phyloP scores from a whole-genome alignment of 192 early-diverging fungal genomes.

The Haplosporangium gracile region DNA sequence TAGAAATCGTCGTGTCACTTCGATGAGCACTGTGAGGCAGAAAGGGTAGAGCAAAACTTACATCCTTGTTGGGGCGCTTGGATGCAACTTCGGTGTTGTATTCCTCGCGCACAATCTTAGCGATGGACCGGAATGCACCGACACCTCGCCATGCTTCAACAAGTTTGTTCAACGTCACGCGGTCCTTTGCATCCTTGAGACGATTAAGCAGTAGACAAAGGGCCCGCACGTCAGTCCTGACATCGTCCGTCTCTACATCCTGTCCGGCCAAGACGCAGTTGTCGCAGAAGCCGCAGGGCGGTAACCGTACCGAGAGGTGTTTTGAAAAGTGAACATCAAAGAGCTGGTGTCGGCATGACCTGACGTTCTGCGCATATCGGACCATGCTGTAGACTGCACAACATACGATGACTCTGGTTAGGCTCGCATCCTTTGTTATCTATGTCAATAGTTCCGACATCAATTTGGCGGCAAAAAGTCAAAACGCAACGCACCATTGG shows the following conservation, averaged over 20 bases:
- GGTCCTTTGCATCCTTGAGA: conserved; percentile 47
- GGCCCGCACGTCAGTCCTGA: conserved; percentile 56
- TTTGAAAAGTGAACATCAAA: conserved; percentile 70
- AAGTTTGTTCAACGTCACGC: conserved; percentile 66
- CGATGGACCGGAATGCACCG: conserved; percentile 43
- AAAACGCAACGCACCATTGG: conserved; percentile 54
- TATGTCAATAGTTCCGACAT: background rate
- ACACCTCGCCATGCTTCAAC: conserved; percentile 59
- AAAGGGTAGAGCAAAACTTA: background rate
- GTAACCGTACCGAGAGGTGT: conserved; percentile 35
- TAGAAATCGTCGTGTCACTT: background rate
- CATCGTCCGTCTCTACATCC: conserved; percentile 59
- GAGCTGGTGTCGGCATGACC: conserved; percentile 70
- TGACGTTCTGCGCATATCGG: conserved; percentile 73
- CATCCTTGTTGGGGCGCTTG: conserved; percentile 45
- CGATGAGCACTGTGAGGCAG: background rate
- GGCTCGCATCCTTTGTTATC: background rate
- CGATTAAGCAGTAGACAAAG: conserved; percentile 45
- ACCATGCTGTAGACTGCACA: conserved; percentile 68
- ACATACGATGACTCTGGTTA: background rate
- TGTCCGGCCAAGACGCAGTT: conserved; percentile 57
- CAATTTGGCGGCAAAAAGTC: background rate
- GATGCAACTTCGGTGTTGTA: conserved; percentile 31
- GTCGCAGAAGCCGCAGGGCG: conserved; percentile 59
- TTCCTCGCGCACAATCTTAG: conserved; percentile 54